phyloP scores from a whole-genome alignment of 148 eudicot genomes.

The Polygonum aviculare region DNA sequence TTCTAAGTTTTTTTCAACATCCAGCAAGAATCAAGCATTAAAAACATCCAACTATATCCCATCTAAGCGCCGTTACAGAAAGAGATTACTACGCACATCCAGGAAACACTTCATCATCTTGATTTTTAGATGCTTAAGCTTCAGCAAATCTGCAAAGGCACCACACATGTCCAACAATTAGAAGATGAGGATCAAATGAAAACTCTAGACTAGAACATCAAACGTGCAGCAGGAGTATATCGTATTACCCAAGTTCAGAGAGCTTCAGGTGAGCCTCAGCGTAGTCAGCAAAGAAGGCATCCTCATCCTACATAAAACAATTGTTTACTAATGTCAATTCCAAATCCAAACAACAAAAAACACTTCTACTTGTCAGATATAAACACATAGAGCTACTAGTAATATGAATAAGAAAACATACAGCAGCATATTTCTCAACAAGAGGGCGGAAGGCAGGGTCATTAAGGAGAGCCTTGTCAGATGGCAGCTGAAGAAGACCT shows the following conservation, averaged over 20 bases:
- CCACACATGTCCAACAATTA: background rate
- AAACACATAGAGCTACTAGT: background rate
- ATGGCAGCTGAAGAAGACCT: conserved; percentile 79
- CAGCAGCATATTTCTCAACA: conserved; percentile 88
- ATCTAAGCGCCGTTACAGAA: background rate
- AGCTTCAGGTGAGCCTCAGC: conserved; percentile 83
- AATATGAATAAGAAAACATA: conserved; percentile 14
- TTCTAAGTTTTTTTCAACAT: background rate
- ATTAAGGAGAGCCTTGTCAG: conserved; percentile 76
- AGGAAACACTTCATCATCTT: background rate
- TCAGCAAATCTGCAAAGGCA: conserved; percentile 9
- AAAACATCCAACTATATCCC: background rate
- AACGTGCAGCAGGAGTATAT: background rate
- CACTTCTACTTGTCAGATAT: background rate
- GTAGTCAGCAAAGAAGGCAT: conserved; percentile 90
- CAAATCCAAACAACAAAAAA: background rate
- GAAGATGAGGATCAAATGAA: background rate
- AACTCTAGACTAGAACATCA: background rate
- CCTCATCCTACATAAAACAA: conserved; percentile 56
- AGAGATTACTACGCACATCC: background rate
- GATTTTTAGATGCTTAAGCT: background rate
- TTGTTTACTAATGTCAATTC: background rate
- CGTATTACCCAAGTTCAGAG: conserved; percentile 83
- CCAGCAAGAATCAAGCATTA: background rate
- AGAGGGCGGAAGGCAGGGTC: conserved; percentile 78